Percentiles rank a stretch among this genome's conserved stretches.
These are phyloP conservation scores for Coemansia sp. DNA, from an alignment of 192 early-diverging fungal genomes.

Conservation along the genomic window DNA sequence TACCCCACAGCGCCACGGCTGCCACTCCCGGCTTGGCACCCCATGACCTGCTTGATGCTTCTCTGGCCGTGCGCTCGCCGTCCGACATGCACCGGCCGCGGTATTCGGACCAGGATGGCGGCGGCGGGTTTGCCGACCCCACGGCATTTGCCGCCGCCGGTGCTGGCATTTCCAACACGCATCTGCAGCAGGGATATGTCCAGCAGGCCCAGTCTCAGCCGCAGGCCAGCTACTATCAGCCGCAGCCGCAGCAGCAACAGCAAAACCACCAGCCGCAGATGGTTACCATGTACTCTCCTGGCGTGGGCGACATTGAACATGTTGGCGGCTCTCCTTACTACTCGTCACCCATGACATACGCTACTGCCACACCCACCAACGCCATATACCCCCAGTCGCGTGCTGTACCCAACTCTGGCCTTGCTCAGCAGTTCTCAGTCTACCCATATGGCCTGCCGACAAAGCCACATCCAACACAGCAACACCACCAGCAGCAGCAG, in stretches of 20 bases:
- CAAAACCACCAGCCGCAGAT: slow-evolving; percentile 11
- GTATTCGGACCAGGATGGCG: not conserved
- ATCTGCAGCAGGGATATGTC: not conserved
- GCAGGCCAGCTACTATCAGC: too few relatives aligned
- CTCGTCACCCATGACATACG: slow-evolving; percentile 25
- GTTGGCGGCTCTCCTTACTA: slow-evolving; percentile 25
- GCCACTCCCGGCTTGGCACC: slow-evolving; percentile 8
- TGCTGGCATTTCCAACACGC: not conserved
- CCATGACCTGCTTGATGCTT: slow-evolving; percentile 16
- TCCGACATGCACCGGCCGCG: slow-evolving; percentile 7
- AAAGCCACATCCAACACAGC: slow-evolving; percentile 20
- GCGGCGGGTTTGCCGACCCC: not conserved
- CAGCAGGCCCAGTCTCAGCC: slow-evolving; percentile 6
- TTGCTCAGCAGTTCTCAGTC: slow-evolving; percentile 10
- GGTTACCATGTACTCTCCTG: slow-evolving; percentile 33
- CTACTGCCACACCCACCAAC: slow-evolving; percentile 9
- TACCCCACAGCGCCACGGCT: slow-evolving; percentile 17
- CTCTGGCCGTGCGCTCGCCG: slow-evolving; percentile 3
- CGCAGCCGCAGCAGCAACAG: slow-evolving; percentile 18
- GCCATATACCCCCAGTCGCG: slow-evolving; percentile 14
- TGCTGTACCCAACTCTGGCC: not conserved
- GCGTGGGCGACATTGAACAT: slow-evolving; percentile 17
- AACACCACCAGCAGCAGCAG: slow-evolving; percentile 9
- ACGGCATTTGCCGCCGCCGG: slow-evolving; percentile 7
- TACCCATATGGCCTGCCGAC: slow-evolving; percentile 34